These are phyloP conservation scores for Arthromyces matolae DNA, from an alignment of 768 basidiomycete genomes.

Conservation along the genomic window DNA sequence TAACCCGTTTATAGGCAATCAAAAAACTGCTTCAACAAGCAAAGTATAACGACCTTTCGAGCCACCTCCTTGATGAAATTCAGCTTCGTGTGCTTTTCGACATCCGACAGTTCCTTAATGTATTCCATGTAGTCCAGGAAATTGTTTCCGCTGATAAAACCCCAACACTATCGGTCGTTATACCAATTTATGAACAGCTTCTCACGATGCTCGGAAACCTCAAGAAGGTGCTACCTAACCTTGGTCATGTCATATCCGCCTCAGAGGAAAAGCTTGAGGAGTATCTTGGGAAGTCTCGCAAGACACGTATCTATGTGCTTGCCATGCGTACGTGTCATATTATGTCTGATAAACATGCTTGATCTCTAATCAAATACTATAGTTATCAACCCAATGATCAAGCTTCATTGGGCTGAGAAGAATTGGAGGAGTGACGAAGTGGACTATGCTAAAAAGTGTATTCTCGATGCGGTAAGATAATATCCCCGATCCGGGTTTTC, in stretches of 20 bases:
- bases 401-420: slow-evolving; percentile 8
- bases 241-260: too few species aligned
- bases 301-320: slow-evolving; percentile 13
- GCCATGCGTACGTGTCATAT: slow-evolving; percentile 16
- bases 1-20: slow-evolving; percentile 4
- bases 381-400: slow-evolving; percentile 19
- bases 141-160: not conserved
- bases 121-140: slow-evolving; percentile 24
- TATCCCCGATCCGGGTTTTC: not conserved
- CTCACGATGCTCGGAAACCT: slow-evolving; percentile 16
- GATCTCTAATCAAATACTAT: not conserved
- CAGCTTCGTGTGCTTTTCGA: too few species aligned
- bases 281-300: too few species aligned
- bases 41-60: not conserved
- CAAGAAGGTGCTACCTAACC: too few species aligned
- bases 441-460: slow-evolving; percentile 3
- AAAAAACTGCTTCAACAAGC: slow-evolving; percentile 2
- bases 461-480: slow-evolving; percentile 1
- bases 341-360: not conserved
- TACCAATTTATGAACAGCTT: slow-evolving; percentile 27
- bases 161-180: slow-evolving; percentile 26
- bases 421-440: not conserved
- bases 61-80: slow-evolving; percentile 20
- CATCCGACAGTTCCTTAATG: slow-evolving; percentile 19
- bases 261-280: too few species aligned